Conservation (phyloP, 148 eudicot species). For the Silene latifolia region DNA sequence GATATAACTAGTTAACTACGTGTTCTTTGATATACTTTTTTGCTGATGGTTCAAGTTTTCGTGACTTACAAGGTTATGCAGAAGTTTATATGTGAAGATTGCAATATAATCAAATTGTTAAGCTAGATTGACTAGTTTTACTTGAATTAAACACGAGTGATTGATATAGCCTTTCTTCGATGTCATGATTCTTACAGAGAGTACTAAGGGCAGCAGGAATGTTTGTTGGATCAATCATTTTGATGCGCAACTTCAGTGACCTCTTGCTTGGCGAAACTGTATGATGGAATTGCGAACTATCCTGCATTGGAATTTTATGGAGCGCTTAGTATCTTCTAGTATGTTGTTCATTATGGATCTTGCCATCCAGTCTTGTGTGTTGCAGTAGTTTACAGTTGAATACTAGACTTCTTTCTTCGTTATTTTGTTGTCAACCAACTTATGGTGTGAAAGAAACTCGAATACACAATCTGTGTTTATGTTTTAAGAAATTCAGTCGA, state of each 20-base stretch:
- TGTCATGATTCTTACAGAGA: slow-evolving; percentile 32
- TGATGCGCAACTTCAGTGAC: slow-evolving; percentile 43
- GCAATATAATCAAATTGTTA: too few relatives aligned
- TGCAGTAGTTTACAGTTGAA: not conserved
- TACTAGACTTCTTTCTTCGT: not conserved
- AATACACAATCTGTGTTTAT: not conserved
- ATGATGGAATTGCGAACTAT: not conserved
- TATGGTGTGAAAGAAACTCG: not conserved
- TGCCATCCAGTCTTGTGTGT: not conserved
- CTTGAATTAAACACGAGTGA: not conserved
- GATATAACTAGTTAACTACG: too few relatives aligned
- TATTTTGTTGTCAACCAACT: not conserved
- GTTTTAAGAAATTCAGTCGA: not conserved
- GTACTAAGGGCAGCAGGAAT: slow-evolving; percentile 45
- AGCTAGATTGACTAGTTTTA: not conserved
- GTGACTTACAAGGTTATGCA: too few relatives aligned
- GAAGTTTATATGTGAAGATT: too few relatives aligned
- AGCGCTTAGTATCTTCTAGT: not conserved
- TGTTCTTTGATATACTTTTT: too few relatives aligned
- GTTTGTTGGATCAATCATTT: slow-evolving; percentile 40
- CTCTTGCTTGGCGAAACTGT: slow-evolving; percentile 27
- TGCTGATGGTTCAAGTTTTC: too few relatives aligned
- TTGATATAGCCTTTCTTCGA: not conserved
- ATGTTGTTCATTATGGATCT: not conserved
- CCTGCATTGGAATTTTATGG: not conserved